phyloP scores from a whole-genome alignment of 2,329 filamentous ascomycete species.

The Aspergillus sp. region DNA sequence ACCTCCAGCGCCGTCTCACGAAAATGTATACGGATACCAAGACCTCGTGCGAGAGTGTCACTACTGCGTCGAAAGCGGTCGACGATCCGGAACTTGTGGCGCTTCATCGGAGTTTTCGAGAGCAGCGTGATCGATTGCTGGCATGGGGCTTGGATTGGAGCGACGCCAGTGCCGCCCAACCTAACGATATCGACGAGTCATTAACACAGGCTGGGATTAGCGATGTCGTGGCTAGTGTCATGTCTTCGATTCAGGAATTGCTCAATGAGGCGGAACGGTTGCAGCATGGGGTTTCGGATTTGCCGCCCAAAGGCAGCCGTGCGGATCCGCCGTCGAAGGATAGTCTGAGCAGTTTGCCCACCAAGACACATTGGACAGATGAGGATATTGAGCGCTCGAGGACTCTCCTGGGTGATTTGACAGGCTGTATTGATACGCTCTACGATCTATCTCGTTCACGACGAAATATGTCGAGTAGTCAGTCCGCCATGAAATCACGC shows the following conservation, averaged over 20 bases:
- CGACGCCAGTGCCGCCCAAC: constrained; percentile 50
- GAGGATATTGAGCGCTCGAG: constrained; percentile 51
- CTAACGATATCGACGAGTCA: constrained; percentile 57
- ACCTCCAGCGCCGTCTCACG: constrained; percentile 46
- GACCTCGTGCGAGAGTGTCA: constrained; percentile 52
- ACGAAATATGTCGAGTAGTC: constrained; percentile 28
- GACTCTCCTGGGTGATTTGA: constrained; percentile 54
- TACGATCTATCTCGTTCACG: constrained; percentile 57
- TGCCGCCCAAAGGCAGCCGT: constrained; percentile 30
- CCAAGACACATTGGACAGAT: constrained; percentile 41
- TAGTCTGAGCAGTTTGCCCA: constrained; percentile 23
- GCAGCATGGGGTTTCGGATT: constrained; percentile 40
- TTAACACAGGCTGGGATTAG: constrained; percentile 56
- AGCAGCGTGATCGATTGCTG: constrained; percentile 57
- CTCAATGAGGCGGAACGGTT: constrained; percentile 56
- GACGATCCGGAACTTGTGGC: constrained; percentile 49
- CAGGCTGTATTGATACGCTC: constrained; percentile 57
- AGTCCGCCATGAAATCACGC: constrained; percentile 11
- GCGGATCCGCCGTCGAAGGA: constrained; percentile 24
- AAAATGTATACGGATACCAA: constrained; percentile 61
- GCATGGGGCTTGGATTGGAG: constrained; percentile 62
- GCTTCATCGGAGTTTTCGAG: constrained; percentile 54
- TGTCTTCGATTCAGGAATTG: constrained; percentile 58
- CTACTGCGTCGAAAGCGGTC: constrained; percentile 41
- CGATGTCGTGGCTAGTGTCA: constrained; percentile 57